Evolutionary conservation across 768 basidiomycete genomes (phyloP).

Genomic region (Pleurotus platypus): DNA sequence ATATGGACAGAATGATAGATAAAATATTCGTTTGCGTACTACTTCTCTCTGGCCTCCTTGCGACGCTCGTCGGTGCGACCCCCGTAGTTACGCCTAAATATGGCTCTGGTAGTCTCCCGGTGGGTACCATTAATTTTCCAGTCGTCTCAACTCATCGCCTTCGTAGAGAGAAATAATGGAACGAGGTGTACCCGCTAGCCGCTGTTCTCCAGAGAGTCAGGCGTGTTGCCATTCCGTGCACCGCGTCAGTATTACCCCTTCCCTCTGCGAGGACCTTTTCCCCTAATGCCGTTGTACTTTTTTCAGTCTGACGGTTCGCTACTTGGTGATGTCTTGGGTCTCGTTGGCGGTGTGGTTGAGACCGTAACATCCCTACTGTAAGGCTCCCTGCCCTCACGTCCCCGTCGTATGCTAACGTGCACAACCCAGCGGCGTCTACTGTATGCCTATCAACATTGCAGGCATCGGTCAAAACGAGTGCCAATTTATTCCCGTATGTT

Average conservation of each 20-base stretch:
- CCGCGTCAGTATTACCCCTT: background rate
- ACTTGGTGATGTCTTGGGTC: background rate
- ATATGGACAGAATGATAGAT: background rate
- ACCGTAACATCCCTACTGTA: background rate
- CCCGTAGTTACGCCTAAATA: background rate
- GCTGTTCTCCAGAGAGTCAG: background rate
- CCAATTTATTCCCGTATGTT: background rate
- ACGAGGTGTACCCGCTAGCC: background rate
- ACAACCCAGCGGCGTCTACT: background rate
- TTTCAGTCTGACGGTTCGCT: background rate
- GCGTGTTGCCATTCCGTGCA: constrained; percentile 1
- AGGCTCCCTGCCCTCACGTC: background rate
- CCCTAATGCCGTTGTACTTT: background rate
- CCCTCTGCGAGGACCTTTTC: background rate
- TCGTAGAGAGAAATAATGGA: constrained; percentile 1
- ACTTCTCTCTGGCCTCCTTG: background rate
- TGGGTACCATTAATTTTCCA: background rate
- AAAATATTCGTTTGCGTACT: background rate
- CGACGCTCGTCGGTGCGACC: constrained; percentile 1
- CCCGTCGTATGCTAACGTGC: background rate
- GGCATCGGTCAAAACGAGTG: constrained; percentile 3
- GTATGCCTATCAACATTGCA: constrained; percentile 2
- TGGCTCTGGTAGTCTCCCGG: background rate
- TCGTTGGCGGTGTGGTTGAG: background rate
- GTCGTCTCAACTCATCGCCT: background rate